These are phyloP conservation scores for Hypoxylon sp. DNA, from an alignment of 2,329 filamentous ascomycete genomes.

Conservation along the genomic window DNA sequence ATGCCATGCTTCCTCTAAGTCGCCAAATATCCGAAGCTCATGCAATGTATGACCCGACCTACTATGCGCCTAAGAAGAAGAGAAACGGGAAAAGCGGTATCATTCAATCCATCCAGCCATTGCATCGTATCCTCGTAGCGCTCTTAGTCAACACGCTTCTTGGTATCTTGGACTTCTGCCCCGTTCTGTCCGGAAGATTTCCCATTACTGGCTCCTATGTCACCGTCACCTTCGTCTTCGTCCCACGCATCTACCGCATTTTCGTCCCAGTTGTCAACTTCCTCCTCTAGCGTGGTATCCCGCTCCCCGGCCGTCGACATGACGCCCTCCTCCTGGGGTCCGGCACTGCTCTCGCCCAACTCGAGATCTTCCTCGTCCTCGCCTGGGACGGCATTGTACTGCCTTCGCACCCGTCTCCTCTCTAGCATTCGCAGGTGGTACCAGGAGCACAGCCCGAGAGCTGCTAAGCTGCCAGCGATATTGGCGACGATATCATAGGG, in stretches of 20 bases:
- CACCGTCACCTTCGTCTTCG: constrained; percentile 52
- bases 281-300: constrained; percentile 70
- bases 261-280: constrained; percentile 95
- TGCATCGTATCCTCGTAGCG: constrained; percentile 29
- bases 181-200: constrained; percentile 42
- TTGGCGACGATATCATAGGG: constrained; percentile 89
- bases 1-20: constrained; percentile 24
- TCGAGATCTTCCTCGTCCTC: constrained; percentile 75
- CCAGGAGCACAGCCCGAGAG: constrained; percentile 79
- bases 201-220: constrained; percentile 37
- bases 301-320: constrained; percentile 47
- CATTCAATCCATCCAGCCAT: constrained; percentile 37
- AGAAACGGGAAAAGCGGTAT: constrained; percentile 37
- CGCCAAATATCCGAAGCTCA: constrained; percentile 17
- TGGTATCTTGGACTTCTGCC: constrained; percentile 39
- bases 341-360: constrained; percentile 69
- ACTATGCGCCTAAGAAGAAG: constrained; percentile 36
- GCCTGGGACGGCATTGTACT: constrained; percentile 74
- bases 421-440: constrained; percentile 98
- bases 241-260: constrained; percentile 71
- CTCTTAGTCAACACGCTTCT: constrained; percentile 48
- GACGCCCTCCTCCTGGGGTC: constrained; percentile 71
- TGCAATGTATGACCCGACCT: constrained; percentile 28
- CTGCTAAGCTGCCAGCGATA: constrained; percentile 76
- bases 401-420: constrained; percentile 76